These are phyloP conservation scores for Sphaerostilbella broomeana DNA, from an alignment of 2,329 filamentous ascomycete genomes.

Conservation along the genomic window DNA sequence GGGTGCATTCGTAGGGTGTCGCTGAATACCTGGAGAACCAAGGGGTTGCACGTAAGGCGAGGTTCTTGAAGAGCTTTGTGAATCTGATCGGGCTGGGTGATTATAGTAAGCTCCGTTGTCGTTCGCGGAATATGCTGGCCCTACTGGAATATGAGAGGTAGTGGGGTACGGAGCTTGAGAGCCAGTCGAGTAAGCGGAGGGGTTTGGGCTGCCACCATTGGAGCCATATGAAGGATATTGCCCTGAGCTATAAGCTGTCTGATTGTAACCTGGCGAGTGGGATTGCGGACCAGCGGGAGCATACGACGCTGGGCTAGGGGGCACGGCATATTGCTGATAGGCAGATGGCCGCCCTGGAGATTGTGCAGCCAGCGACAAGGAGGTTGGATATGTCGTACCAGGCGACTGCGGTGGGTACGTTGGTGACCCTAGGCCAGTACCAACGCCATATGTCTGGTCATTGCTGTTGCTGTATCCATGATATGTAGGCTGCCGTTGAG, in stretches of 20 bases:
- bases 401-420: conserved; percentile 31
- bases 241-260: conserved; percentile 24
- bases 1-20: conserved; percentile 55
- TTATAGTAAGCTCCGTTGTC: conserved; percentile 42
- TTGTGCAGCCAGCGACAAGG: conserved; percentile 15
- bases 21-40: conserved; percentile 41
- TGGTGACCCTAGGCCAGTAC: conserved; percentile 23
- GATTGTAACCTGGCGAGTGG: conserved; percentile 31
- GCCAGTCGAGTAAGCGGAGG: conserved; percentile 27
- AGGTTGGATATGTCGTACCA: conserved; percentile 26
- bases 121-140: conserved; percentile 41
- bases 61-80: conserved; percentile 41
- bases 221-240: conserved; percentile 32
- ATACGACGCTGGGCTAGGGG: conserved; percentile 28
- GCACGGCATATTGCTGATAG: conserved; percentile 37
- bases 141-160: conserved; percentile 46
- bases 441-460: conserved; percentile 28
- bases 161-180: conserved; percentile 46
- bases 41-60: conserved; percentile 38
- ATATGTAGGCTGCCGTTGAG: conserved; percentile 47
- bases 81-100: conserved; percentile 42
- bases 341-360: conserved; percentile 27
- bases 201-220: conserved; percentile 34
- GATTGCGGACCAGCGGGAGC: conserved; percentile 20
- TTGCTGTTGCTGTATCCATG: conserved; percentile 40